Conservation (phyloP, 2,329 filamentous ascomycete genomes). For the Huntiella abstrusa region DNA sequence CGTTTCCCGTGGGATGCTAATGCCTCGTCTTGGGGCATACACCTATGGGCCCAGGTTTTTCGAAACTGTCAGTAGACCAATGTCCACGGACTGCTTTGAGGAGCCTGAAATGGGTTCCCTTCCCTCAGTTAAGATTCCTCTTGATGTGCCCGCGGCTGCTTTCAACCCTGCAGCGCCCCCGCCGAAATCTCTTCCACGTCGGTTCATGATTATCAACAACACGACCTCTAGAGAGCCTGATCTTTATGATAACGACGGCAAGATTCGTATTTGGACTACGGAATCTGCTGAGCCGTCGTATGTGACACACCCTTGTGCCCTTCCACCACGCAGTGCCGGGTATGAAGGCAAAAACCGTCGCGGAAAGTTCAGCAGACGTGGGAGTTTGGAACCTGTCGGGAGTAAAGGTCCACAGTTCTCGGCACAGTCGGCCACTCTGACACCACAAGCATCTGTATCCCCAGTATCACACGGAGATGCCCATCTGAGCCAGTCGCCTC, state of each 20-base stretch:
- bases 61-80: constrained; percentile 18
- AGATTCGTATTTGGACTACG: constrained; percentile 20
- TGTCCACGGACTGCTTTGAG: constrained; percentile 65
- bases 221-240: constrained; percentile 19
- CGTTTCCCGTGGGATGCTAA: constrained; percentile 17
- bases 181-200: constrained; percentile 34
- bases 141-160: constrained; percentile 38
- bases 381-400: too few relatives aligned
- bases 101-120: constrained; percentile 64
- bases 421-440: too few relatives aligned
- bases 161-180: constrained; percentile 41
- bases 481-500: too few relatives aligned
- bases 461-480: too few relatives aligned
- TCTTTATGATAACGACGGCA: constrained; percentile 18
- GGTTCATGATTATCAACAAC: constrained; percentile 25
- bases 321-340: constrained; percentile 15
- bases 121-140: constrained; percentile 51
- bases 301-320: constrained; percentile 21
- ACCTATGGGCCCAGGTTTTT: too few relatives aligned
- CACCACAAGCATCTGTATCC: too few relatives aligned
- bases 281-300: constrained; percentile 22
- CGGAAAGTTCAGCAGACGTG: not conserved
- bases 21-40: constrained; percentile 18
- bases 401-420: too few relatives aligned
- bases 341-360: not conserved